These are phyloP conservation scores for Russula sp. DNA, from an alignment of 768 basidiomycete species.

Conservation along the genomic window DNA sequence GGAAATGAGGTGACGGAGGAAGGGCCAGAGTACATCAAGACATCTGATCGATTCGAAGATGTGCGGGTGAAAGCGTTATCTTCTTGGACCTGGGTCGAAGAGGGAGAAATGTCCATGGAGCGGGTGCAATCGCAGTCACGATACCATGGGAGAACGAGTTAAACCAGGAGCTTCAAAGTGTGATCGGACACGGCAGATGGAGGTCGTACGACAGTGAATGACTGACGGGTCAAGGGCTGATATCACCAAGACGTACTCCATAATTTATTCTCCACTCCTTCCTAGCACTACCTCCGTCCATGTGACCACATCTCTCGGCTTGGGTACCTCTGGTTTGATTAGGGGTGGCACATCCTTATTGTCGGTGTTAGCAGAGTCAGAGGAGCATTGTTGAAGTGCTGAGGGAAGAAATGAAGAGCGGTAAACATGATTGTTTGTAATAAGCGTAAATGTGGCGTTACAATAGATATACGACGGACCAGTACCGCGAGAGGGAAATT, in stretches of 20 bases:
- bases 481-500: neutral
- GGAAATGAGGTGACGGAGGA: constrained; percentile 32
- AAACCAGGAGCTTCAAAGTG: constrained; percentile 84
- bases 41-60: constrained; percentile 46
- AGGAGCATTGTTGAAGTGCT: constrained; percentile 12
- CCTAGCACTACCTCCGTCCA: constrained; percentile 29
- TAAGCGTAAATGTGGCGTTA: neutral
- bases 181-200: constrained; percentile 82
- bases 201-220: constrained; percentile 86
- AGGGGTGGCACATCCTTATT: neutral
- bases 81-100: constrained; percentile 24
- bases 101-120: constrained; percentile 37
- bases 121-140: constrained; percentile 35
- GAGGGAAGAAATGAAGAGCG: constrained; percentile 16
- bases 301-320: constrained; percentile 3
- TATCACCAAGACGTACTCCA: constrained; percentile 35
- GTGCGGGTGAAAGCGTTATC: constrained; percentile 34
- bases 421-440: no score
- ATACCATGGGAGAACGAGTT: constrained; percentile 69
- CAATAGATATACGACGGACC: neutral
- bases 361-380: constrained; percentile 1
- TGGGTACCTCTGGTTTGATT: neutral
- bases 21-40: constrained; percentile 37
- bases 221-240: constrained; percentile 36
- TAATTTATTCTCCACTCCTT: constrained; percentile 40